Evolutionary conservation across 1,139 yeast genomes (phyloP), one percentile per base, ranked within the genome.

Genomic region (Candida smagusa): DNA sequence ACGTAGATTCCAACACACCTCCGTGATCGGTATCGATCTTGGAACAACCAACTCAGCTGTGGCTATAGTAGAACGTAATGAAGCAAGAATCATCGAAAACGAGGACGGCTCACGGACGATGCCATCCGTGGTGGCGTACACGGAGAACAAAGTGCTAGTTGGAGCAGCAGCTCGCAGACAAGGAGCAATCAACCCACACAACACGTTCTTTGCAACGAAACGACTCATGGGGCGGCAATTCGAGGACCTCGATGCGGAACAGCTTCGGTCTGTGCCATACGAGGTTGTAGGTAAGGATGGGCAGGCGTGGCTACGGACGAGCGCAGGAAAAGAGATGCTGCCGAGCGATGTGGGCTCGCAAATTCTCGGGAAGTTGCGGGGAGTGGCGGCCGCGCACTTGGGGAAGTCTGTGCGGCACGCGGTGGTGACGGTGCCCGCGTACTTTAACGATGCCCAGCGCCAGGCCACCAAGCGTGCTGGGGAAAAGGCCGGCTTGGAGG

Each of bases 11-110:
- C 34, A 34, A 22, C 41, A 38, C 28, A 35, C 38, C n/a, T 46
- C 57, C 7, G 88, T 84, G 2, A 75, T 84, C 36, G 94, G 94
- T 31, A 83, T 84, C 42, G 94, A 84, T 55, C 59, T 84, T 34
- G 94, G 94, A 9, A 84, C 94, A 4, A 84, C 94, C 9, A 84
- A 84, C 51, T 83, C 90, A 9, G 92, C 92, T 0, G 92, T 83
- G 7, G 92, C 92, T 0, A 63, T 81, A 31, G 77, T 81, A 46
- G 70, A 73, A 43, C 75, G 77, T 1, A 59, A 65, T 28, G 60
- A 58, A 27, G 75, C 85, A 9, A 59, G 60, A 43, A 82, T 84
- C 30, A 63, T 84, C 29, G 92, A 84, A 52, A 81, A 83, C 54
- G 75, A 71, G 40, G 81, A 81, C 46, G 89, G 89, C 6, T 73